phyloP scores from a whole-genome alignment of 352 stramenopile species.

The Globisporangium irregulare region DNA sequence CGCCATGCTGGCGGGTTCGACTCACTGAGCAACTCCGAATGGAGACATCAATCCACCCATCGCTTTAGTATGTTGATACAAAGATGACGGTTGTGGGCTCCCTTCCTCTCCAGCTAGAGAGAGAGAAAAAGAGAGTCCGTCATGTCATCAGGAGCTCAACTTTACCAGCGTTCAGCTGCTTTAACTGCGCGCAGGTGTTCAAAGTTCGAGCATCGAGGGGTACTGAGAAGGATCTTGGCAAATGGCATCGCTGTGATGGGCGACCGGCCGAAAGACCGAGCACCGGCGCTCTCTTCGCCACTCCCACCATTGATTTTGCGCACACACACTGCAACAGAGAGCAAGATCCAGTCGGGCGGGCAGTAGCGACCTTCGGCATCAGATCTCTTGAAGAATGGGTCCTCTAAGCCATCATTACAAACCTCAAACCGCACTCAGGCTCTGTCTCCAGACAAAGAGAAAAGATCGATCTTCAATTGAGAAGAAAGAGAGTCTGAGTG shows the following conservation, averaged over 20 bases:
- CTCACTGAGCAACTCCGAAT: neutral
- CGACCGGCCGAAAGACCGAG: too few species aligned
- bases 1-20: neutral
- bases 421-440: neutral
- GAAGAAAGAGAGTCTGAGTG: neutral
- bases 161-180: neutral
- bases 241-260: neutral
- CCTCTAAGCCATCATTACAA: neutral
- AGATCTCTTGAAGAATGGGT: neutral
- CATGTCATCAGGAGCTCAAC: neutral
- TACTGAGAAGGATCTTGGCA: neutral
- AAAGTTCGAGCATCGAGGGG: neutral
- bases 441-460: neutral
- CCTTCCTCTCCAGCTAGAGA: neutral
- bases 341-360: neutral
- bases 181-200: neutral
- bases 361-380: neutral
- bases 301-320: neutral
- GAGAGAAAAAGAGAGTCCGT: neutral
- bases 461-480: too few species aligned
- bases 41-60: neutral
- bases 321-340: neutral
- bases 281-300: neutral
- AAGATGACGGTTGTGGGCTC: neutral
- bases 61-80: neutral